Conservation (phyloP, 1,284 basidiomycete genomes). For the Puccinia polysora region DNA sequence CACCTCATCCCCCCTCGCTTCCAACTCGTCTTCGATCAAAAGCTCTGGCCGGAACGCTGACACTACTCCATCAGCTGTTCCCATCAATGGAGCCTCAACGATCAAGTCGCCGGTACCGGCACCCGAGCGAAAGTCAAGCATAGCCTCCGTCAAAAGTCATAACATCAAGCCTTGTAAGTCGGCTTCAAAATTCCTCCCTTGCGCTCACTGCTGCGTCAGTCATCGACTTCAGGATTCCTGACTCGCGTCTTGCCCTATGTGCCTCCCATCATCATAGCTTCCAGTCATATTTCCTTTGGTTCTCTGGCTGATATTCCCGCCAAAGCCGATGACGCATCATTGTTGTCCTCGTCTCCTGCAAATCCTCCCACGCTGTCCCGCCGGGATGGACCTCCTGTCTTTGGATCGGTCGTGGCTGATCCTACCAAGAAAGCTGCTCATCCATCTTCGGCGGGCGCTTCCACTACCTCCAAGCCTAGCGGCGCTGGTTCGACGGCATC, state of each 20-base stretch:
- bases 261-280: constrained; percentile 1
- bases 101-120: constrained; percentile 23
- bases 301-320: constrained; percentile 37
- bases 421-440: constrained; percentile 1
- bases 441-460: constrained; percentile 8
- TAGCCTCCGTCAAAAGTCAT: constrained; percentile 30
- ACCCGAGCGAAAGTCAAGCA: constrained; percentile 23
- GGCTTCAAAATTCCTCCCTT: not conserved
- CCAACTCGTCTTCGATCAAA: constrained; percentile 11
- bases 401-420: constrained; percentile 36
- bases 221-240: not conserved
- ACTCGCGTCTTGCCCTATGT: no score
- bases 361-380: constrained; percentile 35
- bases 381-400: constrained; percentile 38
- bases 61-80: constrained; percentile 5
- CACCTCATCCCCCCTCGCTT: constrained; percentile 18
- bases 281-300: constrained; percentile 38
- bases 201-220: not conserved
- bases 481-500: constrained; percentile 25
- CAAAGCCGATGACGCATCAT: constrained; percentile 20
- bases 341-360: constrained; percentile 41
- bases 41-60: not conserved
- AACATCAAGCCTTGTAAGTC: constrained; percentile 39
- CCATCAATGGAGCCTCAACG: constrained; percentile 20
- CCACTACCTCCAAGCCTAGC: constrained; percentile 19